These are phyloP conservation scores for Parastagonospora avenae DNA, from an alignment of 2,329 filamentous ascomycete species.

Conservation along the genomic window DNA sequence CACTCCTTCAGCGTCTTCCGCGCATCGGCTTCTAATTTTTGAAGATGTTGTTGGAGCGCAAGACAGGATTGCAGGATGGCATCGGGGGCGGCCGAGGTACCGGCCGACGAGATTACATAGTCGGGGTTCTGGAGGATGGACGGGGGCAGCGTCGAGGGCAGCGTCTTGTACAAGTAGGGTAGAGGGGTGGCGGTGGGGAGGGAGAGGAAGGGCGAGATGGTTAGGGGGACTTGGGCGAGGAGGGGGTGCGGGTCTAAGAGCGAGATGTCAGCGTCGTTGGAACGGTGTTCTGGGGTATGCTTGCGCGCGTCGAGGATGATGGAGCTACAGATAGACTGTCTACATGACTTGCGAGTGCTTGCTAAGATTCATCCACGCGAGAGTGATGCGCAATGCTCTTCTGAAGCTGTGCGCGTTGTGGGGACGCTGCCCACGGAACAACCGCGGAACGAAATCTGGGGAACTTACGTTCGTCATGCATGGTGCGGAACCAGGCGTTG, in stretches of 20 bases:
- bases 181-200: slow-evolving; percentile 89
- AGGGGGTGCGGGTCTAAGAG: slow-evolving; percentile 72
- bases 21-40: slow-evolving; percentile 70
- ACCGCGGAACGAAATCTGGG: slow-evolving; percentile 2
- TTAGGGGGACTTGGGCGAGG: slow-evolving; percentile 88
- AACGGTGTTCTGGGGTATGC: neutral
- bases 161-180: slow-evolving; percentile 91
- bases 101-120: slow-evolving; percentile 79
- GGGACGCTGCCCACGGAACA: neutral
- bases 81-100: slow-evolving; percentile 78
- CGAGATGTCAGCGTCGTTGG: slow-evolving; percentile 14
- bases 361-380: too few relatives aligned
- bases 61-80: slow-evolving; percentile 83
- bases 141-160: slow-evolving; percentile 83
- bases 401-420: slow-evolving; percentile 4
- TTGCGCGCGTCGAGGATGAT: neutral
- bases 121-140: slow-evolving; percentile 62
- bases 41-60: slow-evolving; percentile 76
- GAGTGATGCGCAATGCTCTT: too few relatives aligned
- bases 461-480: slow-evolving; percentile 47
- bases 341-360: too few relatives aligned
- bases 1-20: slow-evolving; percentile 70
- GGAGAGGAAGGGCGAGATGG: slow-evolving; percentile 91
- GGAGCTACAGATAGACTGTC: neutral
- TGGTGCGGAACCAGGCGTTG: slow-evolving; percentile 8